phyloP scores from a whole-genome alignment of 2,329 filamentous ascomycete genomes.

The Orbilia brochopaga region DNA sequence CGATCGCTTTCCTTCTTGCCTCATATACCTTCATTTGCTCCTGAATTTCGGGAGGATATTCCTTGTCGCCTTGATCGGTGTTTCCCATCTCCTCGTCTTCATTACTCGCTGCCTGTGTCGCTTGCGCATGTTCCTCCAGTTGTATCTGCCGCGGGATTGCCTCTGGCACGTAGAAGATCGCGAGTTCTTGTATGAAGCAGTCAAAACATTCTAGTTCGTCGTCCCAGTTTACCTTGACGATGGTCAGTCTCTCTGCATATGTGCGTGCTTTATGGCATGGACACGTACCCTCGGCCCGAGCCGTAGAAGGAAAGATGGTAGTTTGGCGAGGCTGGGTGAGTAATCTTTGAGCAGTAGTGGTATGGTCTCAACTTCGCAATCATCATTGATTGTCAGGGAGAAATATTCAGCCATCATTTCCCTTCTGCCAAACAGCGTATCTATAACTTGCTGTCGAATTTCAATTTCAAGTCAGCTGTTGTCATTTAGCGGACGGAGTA shows the following conservation, averaged over 20 bases:
- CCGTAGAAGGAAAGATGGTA: slow-evolving; percentile 84
- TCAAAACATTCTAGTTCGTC: slow-evolving; percentile 86
- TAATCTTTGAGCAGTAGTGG: slow-evolving; percentile 90
- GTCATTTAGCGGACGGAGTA: too few species aligned
- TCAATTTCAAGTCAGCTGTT: background rate
- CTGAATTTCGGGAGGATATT: slow-evolving; percentile 61
- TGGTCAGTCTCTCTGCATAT: slow-evolving; percentile 13
- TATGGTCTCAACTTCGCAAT: slow-evolving; percentile 77
- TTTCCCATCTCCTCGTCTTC: slow-evolving; percentile 56
- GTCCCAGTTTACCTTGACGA: slow-evolving; percentile 75
- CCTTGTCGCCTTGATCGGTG: slow-evolving; percentile 56
- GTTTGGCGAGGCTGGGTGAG: slow-evolving; percentile 79
- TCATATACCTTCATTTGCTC: slow-evolving; percentile 58
- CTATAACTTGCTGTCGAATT: slow-evolving; percentile 31
- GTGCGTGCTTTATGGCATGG: background rate
- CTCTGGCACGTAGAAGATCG: slow-evolving; percentile 89
- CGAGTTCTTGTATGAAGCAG: slow-evolving; percentile 82
- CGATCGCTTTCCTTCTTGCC: slow-evolving; percentile 70
- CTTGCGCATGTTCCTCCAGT: slow-evolving; percentile 26
- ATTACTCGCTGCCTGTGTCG: slow-evolving; percentile 50
- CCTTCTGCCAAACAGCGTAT: slow-evolving; percentile 29
- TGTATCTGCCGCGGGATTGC: slow-evolving; percentile 67
- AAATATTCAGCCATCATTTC: slow-evolving; percentile 91
- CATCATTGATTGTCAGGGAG: slow-evolving; percentile 76
- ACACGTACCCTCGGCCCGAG: slow-evolving; percentile 69